Conservation (phyloP, 805 yeast species). For the Zygoascus biomembranicola region DNA sequence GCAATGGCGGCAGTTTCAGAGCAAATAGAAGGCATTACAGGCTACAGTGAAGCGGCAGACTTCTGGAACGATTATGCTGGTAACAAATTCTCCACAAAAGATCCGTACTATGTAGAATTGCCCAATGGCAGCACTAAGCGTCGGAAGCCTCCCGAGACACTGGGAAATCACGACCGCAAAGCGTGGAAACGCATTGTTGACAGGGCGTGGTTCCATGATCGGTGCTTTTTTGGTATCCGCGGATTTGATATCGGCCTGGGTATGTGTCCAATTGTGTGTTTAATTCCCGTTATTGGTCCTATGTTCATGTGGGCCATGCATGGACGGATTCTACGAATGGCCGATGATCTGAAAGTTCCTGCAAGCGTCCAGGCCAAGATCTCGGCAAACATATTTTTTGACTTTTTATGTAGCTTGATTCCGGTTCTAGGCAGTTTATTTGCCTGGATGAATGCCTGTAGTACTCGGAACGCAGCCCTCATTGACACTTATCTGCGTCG, state of each 20-base stretch:
- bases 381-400: slow-evolving; percentile 68
- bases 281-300: slow-evolving; percentile 84
- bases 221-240: slow-evolving; percentile 72
- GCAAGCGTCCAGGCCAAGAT: slow-evolving; percentile 52
- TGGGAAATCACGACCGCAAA: slow-evolving; percentile 51
- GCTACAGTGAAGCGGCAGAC: slow-evolving; percentile 48
- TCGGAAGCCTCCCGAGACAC: slow-evolving; percentile 51
- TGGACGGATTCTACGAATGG: slow-evolving; percentile 53
- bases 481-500: slow-evolving; percentile 44
- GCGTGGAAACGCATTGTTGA: slow-evolving; percentile 67
- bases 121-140: slow-evolving; percentile 47
- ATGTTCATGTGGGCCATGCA: slow-evolving; percentile 71
- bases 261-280: slow-evolving; percentile 59
- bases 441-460: slow-evolving; percentile 76
- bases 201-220: slow-evolving; percentile 83
- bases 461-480: slow-evolving; percentile 82
- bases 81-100: slow-evolving; percentile 49
- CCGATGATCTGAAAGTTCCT: slow-evolving; percentile 55
- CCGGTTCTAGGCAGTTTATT: slow-evolving; percentile 75
- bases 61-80: slow-evolving; percentile 60
- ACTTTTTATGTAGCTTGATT: slow-evolving; percentile 64
- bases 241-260: slow-evolving; percentile 65
- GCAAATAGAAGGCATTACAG: slow-evolving; percentile 43
- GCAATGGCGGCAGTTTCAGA: not conserved
- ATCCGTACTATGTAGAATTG: slow-evolving; percentile 25